Conservation (phyloP, 768 basidiomycete species). For the Leccinum obscurum region DNA sequence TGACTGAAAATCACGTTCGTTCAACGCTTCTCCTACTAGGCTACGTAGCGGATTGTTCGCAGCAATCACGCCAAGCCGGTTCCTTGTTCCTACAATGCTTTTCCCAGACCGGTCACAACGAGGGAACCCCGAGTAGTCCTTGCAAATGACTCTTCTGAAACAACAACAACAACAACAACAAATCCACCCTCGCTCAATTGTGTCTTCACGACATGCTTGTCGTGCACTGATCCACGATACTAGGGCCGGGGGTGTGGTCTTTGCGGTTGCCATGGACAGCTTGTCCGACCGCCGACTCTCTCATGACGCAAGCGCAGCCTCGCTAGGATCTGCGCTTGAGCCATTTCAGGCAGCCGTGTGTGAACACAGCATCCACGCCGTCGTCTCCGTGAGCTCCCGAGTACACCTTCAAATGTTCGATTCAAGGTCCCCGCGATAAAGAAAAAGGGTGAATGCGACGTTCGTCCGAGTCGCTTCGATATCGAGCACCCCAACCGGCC, state of each 20-base stretch:
- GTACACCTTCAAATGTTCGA: not conserved
- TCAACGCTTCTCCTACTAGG: conserved; percentile 2
- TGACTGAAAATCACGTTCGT: not conserved
- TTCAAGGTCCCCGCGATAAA: not conserved
- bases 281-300: not conserved
- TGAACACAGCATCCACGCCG: not conserved
- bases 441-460: not conserved
- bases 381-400: not conserved
- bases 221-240: not conserved
- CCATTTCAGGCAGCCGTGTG: not conserved
- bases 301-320: conserved; percentile 1
- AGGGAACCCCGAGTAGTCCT: not conserved
- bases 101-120: not conserved
- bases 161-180: not conserved
- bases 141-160: not conserved
- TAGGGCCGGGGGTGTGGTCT: not conserved
- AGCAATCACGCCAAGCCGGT: conserved; percentile 11
- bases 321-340: not conserved
- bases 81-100: not conserved
- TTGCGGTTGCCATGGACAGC: not conserved
- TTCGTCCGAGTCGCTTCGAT: not conserved
- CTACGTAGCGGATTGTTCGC: not conserved
- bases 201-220: not conserved
- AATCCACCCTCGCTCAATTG: not conserved
- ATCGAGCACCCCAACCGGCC: not conserved